phyloP scores from a whole-genome alignment of 2,329 filamentous ascomycete species.

The Alternaria triticina region DNA sequence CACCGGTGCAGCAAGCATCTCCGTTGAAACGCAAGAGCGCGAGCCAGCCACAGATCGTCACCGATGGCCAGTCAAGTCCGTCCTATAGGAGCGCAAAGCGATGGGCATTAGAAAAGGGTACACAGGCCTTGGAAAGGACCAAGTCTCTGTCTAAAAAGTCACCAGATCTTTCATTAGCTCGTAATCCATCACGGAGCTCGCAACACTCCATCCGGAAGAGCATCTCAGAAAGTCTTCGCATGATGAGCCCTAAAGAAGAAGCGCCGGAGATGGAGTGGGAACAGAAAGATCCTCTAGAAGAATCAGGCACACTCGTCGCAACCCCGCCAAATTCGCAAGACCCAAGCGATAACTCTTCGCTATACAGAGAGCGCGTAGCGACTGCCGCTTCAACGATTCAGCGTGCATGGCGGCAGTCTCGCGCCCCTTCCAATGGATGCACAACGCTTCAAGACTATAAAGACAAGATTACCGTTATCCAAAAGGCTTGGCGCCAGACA shows the following conservation, averaged over 20 bases:
- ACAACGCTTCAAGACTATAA: conserved; percentile 47
- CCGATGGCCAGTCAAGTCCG: conserved; percentile 38
- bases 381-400: conserved; percentile 46
- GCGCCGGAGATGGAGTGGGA: conserved; percentile 38
- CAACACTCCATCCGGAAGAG: conserved; percentile 44
- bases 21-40: conserved; percentile 43
- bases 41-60: conserved; percentile 29
- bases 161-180: conserved; percentile 35
- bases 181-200: conserved; percentile 40
- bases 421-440: conserved; percentile 11
- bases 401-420: conserved; percentile 44
- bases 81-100: conserved; percentile 46
- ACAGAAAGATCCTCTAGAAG: conserved; percentile 34
- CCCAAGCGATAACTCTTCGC: conserved; percentile 28
- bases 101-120: conserved; percentile 45
- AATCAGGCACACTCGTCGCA: conserved; percentile 34
- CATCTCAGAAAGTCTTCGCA: conserved; percentile 37
- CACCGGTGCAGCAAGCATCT: conserved; percentile 26
- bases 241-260: conserved; percentile 42
- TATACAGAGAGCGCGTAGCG: conserved; percentile 32
- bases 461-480: conserved; percentile 47
- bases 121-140: conserved; percentile 43
- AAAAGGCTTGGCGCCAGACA: conserved; percentile 47
- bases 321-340: conserved; percentile 40
- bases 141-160: conserved; percentile 41